These are phyloP conservation scores for Ampelocalamus luodianensis DNA, from an alignment of 176 grass and related monocot species.

Conservation along the genomic window DNA sequence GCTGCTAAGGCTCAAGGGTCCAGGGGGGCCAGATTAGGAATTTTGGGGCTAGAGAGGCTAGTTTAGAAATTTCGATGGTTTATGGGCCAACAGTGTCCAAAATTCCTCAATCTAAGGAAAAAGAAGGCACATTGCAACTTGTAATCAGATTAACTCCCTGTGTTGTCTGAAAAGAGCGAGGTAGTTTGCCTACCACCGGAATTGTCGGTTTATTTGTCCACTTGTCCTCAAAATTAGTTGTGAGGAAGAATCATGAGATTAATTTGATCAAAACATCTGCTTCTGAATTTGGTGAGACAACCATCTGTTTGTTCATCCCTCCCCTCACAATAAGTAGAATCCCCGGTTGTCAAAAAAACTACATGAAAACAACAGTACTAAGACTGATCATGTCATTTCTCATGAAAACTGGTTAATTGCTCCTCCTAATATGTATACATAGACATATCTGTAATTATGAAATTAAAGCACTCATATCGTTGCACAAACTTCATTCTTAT, in stretches of 20 bases:
- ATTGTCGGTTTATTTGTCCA: conserved; percentile 28
- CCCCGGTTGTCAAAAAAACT: neutral
- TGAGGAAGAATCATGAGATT: neutral
- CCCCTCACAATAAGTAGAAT: neutral
- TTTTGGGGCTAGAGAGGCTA: too few species aligned
- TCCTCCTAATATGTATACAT: too few species aligned
- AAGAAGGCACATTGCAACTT: neutral
- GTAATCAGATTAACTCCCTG: neutral
- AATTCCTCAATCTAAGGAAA: neutral
- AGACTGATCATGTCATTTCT: too few species aligned
- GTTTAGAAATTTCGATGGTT: too few species aligned
- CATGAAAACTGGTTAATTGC: too few species aligned
- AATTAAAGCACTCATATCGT: neutral
- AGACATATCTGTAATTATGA: too few species aligned
- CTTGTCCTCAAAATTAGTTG: conserved; percentile 14
- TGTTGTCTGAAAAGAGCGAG: neutral
- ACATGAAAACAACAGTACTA: neutral
- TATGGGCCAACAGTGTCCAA: too few species aligned
- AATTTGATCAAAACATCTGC: neutral
- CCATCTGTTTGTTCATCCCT: neutral
- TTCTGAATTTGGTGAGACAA: neutral
- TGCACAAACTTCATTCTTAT: neutral
- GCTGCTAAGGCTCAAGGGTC: too few species aligned
- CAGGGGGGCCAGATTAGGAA: too few species aligned
- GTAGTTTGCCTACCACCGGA: conserved; percentile 19